Evolutionary conservation across 1,284 basidiomycete species (phyloP).

Genomic region (Ganoderma sinense): DNA sequence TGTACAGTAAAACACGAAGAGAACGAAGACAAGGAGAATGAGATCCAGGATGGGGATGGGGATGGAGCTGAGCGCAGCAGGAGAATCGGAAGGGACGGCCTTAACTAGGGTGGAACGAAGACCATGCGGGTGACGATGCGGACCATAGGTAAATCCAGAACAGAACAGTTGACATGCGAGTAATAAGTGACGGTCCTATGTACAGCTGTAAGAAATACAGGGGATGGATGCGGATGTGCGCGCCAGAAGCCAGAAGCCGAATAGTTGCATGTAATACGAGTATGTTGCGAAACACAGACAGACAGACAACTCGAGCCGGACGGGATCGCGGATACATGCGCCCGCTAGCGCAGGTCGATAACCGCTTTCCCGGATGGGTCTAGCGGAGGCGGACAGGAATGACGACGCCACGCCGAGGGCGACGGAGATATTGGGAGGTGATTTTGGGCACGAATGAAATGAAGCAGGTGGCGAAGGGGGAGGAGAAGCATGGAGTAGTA

Average conservation of each 20-base stretch:
- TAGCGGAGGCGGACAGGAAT: background rate
- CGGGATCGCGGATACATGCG: background rate
- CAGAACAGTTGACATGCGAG: background rate
- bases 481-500: background rate
- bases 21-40: background rate
- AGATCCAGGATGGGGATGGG: background rate
- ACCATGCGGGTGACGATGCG: background rate
- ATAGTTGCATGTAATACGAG: conserved; percentile 10
- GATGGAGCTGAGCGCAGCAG: too few relatives aligned
- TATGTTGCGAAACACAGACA: conserved; percentile 7
- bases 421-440: conserved; percentile 1
- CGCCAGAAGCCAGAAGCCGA: conserved; percentile 3
- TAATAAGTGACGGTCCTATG: conserved; percentile 2
- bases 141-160: background rate
- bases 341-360: background rate
- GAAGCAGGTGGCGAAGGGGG: conserved; percentile 5
- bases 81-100: background rate
- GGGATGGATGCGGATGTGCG: background rate
- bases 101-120: background rate
- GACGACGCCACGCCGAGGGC: background rate
- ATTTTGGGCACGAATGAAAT: background rate
- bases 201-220: conserved; percentile 9
- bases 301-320: background rate
- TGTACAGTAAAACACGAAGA: conserved; percentile 22
- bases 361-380: background rate